Evolutionary conservation across 768 basidiomycete genomes (phyloP).

Genomic region (Lactarius tabidus): DNA sequence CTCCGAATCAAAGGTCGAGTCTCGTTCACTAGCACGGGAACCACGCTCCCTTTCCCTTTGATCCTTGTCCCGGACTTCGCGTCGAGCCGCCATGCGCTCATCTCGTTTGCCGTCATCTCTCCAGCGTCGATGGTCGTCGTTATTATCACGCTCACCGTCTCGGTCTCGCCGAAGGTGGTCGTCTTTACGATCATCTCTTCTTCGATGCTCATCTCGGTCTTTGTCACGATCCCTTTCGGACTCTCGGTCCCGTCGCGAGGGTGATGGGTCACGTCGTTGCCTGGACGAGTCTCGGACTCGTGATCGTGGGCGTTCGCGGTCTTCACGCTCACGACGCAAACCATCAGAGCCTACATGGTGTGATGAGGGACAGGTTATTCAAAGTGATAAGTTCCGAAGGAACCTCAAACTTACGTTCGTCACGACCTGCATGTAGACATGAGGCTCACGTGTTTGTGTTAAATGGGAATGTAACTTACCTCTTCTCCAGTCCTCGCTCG

Average conservation of each 20-base stretch:
- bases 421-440: conserved; percentile 38
- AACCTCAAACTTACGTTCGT: conserved; percentile 51
- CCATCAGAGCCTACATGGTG: conserved; percentile 45
- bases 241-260: conserved; percentile 37
- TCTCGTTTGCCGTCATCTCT: conserved; percentile 80
- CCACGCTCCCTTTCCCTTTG: conserved; percentile 35
- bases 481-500: conserved; percentile 82
- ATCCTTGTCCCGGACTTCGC: conserved; percentile 44
- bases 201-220: conserved; percentile 38
- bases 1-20: conserved; percentile 27
- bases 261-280: conserved; percentile 54
- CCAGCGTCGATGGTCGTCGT: conserved; percentile 74
- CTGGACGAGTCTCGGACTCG: conserved; percentile 60
- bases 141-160: conserved; percentile 47
- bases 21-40: conserved; percentile 36
- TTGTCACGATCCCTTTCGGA: conserved; percentile 33
- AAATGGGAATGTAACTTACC: conserved; percentile 43
- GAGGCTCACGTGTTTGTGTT: conserved; percentile 7
- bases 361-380: background rate
- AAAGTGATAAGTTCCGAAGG: background rate
- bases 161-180: conserved; percentile 36
- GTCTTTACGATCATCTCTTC: conserved; percentile 41
- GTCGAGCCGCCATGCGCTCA: conserved; percentile 62
- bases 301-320: conserved; percentile 62
- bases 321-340: conserved; percentile 56